Conservation (phyloP, 1,284 basidiomycete genomes). For the Pterula multifida region DNA sequence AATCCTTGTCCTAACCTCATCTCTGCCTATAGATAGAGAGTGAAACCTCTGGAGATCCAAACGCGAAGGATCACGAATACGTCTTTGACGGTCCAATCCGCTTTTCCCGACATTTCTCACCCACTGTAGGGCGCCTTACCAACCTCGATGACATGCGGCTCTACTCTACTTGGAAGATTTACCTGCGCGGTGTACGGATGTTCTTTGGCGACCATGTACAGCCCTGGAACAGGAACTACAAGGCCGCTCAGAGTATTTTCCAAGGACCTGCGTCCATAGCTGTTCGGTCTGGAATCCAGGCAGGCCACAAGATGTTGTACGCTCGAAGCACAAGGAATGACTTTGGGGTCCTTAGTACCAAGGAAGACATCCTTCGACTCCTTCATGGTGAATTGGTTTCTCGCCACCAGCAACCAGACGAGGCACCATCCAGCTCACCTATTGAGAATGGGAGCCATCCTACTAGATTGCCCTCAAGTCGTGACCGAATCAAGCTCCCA, state of each 20-base stretch:
- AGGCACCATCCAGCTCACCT: not conserved
- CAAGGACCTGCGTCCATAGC: constrained; percentile 46
- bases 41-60: constrained; percentile 15
- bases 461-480: not conserved
- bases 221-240: constrained; percentile 53
- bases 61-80: constrained; percentile 35
- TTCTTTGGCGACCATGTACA: constrained; percentile 53
- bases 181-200: constrained; percentile 43
- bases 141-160: constrained; percentile 48
- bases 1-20: constrained; percentile 1
- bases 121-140: constrained; percentile 50
- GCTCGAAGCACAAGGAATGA: constrained; percentile 50
- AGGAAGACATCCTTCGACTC: constrained; percentile 34
- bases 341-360: constrained; percentile 42
- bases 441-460: not conserved
- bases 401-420: constrained; percentile 4
- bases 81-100: constrained; percentile 63
- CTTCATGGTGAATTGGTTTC: constrained; percentile 31
- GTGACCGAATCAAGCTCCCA: constrained; percentile 5
- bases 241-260: constrained; percentile 61
- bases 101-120: constrained; percentile 57
- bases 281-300: constrained; percentile 53
- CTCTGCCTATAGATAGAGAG: constrained; percentile 27
- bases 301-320: constrained; percentile 64
- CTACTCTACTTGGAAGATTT: constrained; percentile 76